phyloP scores from a whole-genome alignment of 352 stramenopile species.

The Phytophthora palmivora region DNA sequence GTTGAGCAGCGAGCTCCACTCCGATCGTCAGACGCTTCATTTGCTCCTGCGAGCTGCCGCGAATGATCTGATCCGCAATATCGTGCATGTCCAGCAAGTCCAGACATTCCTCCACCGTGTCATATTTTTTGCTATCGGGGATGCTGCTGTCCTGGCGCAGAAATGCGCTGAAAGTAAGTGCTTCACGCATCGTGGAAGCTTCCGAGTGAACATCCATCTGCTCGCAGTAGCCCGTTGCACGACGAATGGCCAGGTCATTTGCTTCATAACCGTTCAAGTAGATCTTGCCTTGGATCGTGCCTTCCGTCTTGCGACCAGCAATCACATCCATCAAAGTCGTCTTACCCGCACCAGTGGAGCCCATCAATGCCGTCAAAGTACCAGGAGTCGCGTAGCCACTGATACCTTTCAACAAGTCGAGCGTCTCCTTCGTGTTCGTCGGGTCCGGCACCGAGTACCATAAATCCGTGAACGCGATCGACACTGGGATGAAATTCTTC shows the following conservation, averaged over 20 bases:
- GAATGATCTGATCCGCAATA: conserved; percentile 47
- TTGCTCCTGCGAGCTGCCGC: conserved; percentile 47
- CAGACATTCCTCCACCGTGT: conserved; percentile 40
- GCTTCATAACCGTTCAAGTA: conserved; percentile 44
- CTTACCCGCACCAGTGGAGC: conserved; percentile 63
- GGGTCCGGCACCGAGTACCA: conserved; percentile 44
- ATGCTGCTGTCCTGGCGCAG: conserved; percentile 49
- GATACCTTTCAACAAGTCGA: conserved; percentile 42
- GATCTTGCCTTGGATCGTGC: conserved; percentile 64
- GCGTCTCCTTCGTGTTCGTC: conserved; percentile 45
- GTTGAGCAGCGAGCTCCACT: conserved; percentile 88
- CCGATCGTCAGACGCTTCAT: conserved; percentile 69
- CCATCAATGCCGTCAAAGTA: conserved; percentile 91
- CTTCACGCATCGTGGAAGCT: conserved; percentile 86
- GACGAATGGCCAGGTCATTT: conserved; percentile 43
- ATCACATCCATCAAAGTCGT: conserved; percentile 29
- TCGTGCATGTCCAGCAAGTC: conserved; percentile 39
- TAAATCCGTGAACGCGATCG: conserved; percentile 42
- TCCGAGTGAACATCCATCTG: conserved; percentile 59
- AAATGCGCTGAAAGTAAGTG: conserved; percentile 87
- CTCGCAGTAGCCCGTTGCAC: conserved; percentile 50
- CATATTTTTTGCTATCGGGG: conserved; percentile 35
- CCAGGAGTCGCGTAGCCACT: conserved; percentile 51
- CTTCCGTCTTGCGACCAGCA: conserved; percentile 41
- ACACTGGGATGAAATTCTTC: conserved; percentile 30